These are phyloP conservation scores for Cytospora leucostoma DNA, from an alignment of 2,329 filamentous ascomycete genomes.

Conservation along the genomic window DNA sequence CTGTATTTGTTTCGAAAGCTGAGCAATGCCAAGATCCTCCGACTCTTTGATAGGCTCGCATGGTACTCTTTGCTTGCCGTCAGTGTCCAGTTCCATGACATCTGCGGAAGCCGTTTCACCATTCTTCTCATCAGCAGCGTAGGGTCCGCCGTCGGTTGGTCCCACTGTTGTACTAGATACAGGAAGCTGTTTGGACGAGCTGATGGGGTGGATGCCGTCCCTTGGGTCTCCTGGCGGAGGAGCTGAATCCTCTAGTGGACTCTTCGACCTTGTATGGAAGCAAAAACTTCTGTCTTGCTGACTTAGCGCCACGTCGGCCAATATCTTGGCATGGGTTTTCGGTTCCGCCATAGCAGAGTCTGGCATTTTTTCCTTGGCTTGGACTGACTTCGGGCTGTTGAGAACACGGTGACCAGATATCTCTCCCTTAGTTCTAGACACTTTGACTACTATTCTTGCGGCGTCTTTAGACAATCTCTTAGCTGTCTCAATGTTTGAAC, in stretches of 20 bases:
- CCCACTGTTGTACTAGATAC: background rate
- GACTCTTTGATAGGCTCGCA: background rate
- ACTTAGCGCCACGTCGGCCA: background rate
- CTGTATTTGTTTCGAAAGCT: background rate
- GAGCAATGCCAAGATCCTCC: background rate
- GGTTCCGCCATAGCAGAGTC: background rate
- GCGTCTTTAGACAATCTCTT: background rate
- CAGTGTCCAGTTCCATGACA: background rate
- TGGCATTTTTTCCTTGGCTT: background rate
- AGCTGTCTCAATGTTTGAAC: background rate
- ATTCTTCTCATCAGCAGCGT: too few species aligned
- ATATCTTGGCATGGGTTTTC: background rate
- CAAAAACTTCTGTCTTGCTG: slow-evolving; percentile 40
- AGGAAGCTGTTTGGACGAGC: background rate
- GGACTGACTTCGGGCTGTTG: background rate
- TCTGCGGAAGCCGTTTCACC: background rate
- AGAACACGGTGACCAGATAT: background rate
- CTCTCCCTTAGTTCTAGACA: background rate
- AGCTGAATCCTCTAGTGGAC: background rate
- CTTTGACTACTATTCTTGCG: slow-evolving; percentile 3
- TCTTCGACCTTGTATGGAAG: slow-evolving; percentile 34
- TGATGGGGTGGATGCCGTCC: background rate
- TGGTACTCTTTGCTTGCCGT: background rate
- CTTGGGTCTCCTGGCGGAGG: background rate
- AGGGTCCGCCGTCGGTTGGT: background rate